Base-by-base conservation (phyloP, 2,329 filamentous ascomycete species). In the Alternaria infectoria region DNA sequence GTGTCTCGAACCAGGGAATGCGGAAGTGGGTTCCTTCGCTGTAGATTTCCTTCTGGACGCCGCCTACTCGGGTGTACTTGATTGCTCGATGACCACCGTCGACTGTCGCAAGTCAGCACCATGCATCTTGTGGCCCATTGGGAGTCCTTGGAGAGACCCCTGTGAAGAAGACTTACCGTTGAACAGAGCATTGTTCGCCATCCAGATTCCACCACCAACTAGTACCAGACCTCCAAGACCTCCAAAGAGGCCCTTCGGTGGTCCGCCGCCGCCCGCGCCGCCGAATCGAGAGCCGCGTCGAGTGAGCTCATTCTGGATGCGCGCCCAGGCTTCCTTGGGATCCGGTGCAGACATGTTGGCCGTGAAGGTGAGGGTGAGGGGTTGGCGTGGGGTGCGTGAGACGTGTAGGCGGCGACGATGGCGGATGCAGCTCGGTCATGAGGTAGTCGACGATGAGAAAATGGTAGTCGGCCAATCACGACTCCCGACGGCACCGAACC, bases 61-160 rank as follows among this genome's bases (percentile, higher is more conserved):
- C 96, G 76, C 89, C 92, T 82, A 97, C 77, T 80, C 94, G 91
- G 74, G 91, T 93, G 85, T 99, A 99, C 83, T 99, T 99, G 87
- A 99, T 99, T 70, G 96, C 96, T 79, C 96, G 91, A 83, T 98
- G 96, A 84, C 96, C 96, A 90, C 96, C 96, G 79, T 99, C 96
- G 75, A 99, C 96, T 89, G 61, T 65, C 15, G 40, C 49, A 28
- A 30, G 64, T 79, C 64, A 79, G 74, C 63, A 46, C 26, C n/a
- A 54, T 51, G 28, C 45, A 12, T 13, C 23, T 19, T 26, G 40
- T 49, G 21, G 6, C 15, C 15, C 5, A 21, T 44, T 7, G 25
- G 40, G 11, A 28, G 26, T 3, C 28, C 13, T 19, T 8, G n/a
- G 6, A 36, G 49, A 36, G 13, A 21, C 7, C 28, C 13, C 19